A percentile compares a stretch with the other conserved stretches of the same genome.
These are phyloP conservation scores for Candida broadrunensis DNA, from an alignment of 805 yeast species.

Conservation along the genomic window DNA sequence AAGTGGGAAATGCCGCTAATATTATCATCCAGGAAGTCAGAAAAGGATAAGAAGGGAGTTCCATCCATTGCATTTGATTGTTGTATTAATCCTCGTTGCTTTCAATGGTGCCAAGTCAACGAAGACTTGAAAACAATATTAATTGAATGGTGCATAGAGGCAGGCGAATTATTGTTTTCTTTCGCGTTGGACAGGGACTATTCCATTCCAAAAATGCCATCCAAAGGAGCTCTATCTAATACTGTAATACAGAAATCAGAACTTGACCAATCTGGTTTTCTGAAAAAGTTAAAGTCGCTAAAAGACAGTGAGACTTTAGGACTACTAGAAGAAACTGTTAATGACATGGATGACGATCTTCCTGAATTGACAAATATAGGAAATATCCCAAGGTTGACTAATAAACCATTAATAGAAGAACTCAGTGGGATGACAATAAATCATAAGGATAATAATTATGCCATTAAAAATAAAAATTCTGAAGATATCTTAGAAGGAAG, in stretches of 20 bases:
- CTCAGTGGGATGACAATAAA: slow-evolving; percentile 30
- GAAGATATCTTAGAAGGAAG: no score
- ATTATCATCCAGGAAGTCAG: slow-evolving; percentile 55
- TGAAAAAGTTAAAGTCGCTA: slow-evolving; percentile 30
- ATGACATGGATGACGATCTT: slow-evolving; percentile 14
- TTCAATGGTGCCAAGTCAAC: slow-evolving; percentile 59
- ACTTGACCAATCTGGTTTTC: slow-evolving; percentile 33
- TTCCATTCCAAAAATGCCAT: slow-evolving; percentile 65
- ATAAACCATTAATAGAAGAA: slow-evolving; percentile 54
- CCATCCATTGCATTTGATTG: slow-evolving; percentile 73
- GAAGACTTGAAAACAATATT: slow-evolving; percentile 60
- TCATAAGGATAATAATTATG: no score
- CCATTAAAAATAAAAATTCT: no score
- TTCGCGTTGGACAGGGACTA: slow-evolving; percentile 60
- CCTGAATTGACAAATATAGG: slow-evolving; percentile 29
- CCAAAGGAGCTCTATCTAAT: slow-evolving; percentile 59
- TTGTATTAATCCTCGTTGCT: slow-evolving; percentile 62
- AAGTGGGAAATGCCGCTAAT: slow-evolving; percentile 87
- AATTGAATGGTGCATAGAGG: slow-evolving; percentile 81
- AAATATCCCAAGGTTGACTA: slow-evolving; percentile 4
- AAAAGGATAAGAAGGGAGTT: slow-evolving; percentile 67
- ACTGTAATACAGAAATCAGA: slow-evolving; percentile 47
- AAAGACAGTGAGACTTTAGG: slow-evolving; percentile 41
- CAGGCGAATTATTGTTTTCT: slow-evolving; percentile 56
- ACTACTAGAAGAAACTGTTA: slow-evolving; percentile 40